A percentile compares a stretch with the other conserved stretches of the same genome.
Evolutionary conservation across 78 protist genomes (phyloP).

Genomic region (Planoprotostelium fungivorum): DNA sequence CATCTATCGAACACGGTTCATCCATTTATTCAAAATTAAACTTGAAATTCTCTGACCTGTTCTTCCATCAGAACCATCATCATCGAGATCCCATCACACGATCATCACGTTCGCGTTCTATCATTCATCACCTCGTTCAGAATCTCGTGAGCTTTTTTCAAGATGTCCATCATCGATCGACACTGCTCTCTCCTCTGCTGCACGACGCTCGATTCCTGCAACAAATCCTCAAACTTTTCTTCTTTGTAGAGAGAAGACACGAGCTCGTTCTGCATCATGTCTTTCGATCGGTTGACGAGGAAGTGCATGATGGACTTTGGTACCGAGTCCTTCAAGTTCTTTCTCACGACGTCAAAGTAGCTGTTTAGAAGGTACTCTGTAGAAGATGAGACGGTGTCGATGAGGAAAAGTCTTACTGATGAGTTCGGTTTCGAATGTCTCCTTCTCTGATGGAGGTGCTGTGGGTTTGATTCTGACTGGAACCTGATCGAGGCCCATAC

Average conservation of each 20-base stretch:
- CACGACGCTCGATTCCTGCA: constrained; percentile 65
- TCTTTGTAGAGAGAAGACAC: constrained; percentile 73
- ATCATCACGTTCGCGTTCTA: no score
- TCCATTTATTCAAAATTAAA: not conserved
- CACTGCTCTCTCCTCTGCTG: constrained; percentile 48
- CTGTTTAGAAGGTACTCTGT: constrained; percentile 46
- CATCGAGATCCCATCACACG: no score
- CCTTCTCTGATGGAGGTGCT: constrained; percentile 16
- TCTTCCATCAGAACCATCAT: no score
- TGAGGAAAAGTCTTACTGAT: constrained; percentile 25
- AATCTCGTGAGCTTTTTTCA: constrained; percentile 65
- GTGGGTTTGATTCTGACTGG: constrained; percentile 41
- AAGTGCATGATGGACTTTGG: constrained; percentile 95
- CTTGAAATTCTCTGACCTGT: not conserved
- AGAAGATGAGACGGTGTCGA: not conserved
- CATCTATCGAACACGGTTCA: no score
- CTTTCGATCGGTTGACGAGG: constrained; percentile 80
- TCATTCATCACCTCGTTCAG: constrained; percentile 68
- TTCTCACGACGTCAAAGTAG: constrained; percentile 80
- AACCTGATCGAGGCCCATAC: constrained; percentile 20
- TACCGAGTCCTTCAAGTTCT: constrained; percentile 83
- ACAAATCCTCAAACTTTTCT: constrained; percentile 76
- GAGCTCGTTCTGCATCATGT: constrained; percentile 72
- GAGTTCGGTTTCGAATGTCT: constrained; percentile 58
- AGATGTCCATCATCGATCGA: constrained; percentile 48